A percentile compares a stretch with the other conserved stretches of the same genome.
Conservation (phyloP, 2,329 filamentous ascomycete species). For the Neofusicoccum ribis region DNA sequence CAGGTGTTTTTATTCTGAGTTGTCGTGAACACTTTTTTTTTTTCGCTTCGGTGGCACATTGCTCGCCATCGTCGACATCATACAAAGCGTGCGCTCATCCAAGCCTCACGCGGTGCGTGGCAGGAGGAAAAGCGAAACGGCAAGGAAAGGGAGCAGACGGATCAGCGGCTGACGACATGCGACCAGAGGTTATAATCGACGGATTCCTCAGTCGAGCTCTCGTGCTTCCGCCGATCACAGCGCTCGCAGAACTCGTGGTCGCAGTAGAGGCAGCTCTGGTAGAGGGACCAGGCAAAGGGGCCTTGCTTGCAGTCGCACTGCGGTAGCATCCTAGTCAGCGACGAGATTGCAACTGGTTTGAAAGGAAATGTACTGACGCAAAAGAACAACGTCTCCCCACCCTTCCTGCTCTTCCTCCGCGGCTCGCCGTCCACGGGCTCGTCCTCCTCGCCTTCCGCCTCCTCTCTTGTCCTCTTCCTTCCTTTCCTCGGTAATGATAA, state of each 20-base stretch:
- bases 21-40: too few relatives aligned
- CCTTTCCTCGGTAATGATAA: not conserved
- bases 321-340: too few relatives aligned
- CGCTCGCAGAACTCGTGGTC: conserved; percentile 18
- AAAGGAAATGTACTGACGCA: conserved; percentile 15
- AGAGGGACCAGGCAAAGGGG: conserved; percentile 13
- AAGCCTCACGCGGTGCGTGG: too few relatives aligned
- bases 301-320: conserved; percentile 21
- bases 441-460: not conserved
- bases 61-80: too few relatives aligned
- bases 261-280: conserved; percentile 19
- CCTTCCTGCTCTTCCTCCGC: not conserved
- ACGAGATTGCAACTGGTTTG: too few relatives aligned
- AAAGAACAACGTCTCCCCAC: conserved; percentile 1
- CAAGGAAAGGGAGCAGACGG: not conserved
- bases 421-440: not conserved
- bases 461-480: not conserved
- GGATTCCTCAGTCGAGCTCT: not conserved
- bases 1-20: too few relatives aligned
- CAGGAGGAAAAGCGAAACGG: not conserved
- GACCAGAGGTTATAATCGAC: not conserved
- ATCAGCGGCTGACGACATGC: not conserved
- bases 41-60: too few relatives aligned
- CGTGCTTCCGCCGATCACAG: conserved; percentile 13
- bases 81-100: too few relatives aligned